Percentiles rank a stretch among this genome's conserved stretches.
phyloP scores from a whole-genome alignment of 2,329 filamentous ascomycete genomes.

The Claviceps maximensis region DNA sequence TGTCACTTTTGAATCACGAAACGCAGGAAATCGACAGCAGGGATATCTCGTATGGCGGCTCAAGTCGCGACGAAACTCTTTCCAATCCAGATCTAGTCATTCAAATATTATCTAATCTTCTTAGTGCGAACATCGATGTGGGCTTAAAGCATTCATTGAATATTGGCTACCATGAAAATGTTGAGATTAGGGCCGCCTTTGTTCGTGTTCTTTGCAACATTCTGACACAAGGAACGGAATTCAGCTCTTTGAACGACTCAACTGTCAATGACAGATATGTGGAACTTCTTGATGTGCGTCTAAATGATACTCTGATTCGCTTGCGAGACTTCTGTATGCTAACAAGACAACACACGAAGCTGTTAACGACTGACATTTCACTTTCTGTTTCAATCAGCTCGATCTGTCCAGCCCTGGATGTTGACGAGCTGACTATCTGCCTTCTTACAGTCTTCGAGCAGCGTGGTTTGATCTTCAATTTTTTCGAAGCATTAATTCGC shows the following conservation, averaged over 20 bases:
- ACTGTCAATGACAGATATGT: conserved; percentile 58
- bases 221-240: conserved; percentile 57
- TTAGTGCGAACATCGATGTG: conserved; percentile 60
- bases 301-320: not conserved
- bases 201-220: conserved; percentile 60
- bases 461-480: conserved; percentile 46
- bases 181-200: conserved; percentile 57
- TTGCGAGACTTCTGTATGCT: not conserved
- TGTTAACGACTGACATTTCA: conserved; percentile 49
- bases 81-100: conserved; percentile 51
- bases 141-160: conserved; percentile 56
- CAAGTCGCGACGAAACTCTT: conserved; percentile 37
- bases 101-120: conserved; percentile 52
- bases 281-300: conserved; percentile 40
- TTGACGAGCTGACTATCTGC: conserved; percentile 56
- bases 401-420: conserved; percentile 53
- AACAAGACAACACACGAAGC: conserved; percentile 19
- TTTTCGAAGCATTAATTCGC: conserved; percentile 53
- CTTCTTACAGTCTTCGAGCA: conserved; percentile 59
- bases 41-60: conserved; percentile 18
- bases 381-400: conserved; percentile 51
- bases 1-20: conserved; percentile 51
- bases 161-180: conserved; percentile 58
- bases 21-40: conserved; percentile 24
- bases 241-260: conserved; percentile 53